Conservation (phyloP, 768 basidiomycete genomes). For the Agaricus subrufescens region DNA sequence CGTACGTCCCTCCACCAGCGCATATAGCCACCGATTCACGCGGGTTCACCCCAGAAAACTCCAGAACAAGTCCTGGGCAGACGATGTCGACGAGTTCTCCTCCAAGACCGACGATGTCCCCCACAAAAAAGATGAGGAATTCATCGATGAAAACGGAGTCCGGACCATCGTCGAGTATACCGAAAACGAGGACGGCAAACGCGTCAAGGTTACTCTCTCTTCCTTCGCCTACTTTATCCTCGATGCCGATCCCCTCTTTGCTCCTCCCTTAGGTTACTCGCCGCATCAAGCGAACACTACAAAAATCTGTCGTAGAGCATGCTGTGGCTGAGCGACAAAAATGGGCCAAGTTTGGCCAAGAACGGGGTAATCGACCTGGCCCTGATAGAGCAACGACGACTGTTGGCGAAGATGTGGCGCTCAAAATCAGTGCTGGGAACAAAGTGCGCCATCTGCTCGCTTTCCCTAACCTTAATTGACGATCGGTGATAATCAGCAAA, state of each 20-base stretch:
- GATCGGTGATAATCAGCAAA: slow-evolving; percentile 30
- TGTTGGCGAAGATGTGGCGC: slow-evolving; percentile 58
- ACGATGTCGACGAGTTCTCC: slow-evolving; percentile 61
- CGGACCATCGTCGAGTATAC: slow-evolving; percentile 79
- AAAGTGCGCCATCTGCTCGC: slow-evolving; percentile 36
- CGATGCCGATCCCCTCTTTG: background rate
- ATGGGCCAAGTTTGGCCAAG: slow-evolving; percentile 92
- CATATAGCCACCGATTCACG: background rate
- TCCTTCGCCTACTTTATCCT: background rate
- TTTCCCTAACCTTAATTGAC: background rate
- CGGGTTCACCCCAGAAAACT: slow-evolving; percentile 20
- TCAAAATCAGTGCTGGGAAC: slow-evolving; percentile 54
- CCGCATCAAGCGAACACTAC: slow-evolving; percentile 78
- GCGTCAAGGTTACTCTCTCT: slow-evolving; percentile 68
- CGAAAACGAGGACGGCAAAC: slow-evolving; percentile 90
- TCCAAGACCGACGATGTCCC: slow-evolving; percentile 29
- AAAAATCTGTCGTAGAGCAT: slow-evolving; percentile 92
- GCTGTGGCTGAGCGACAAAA: slow-evolving; percentile 89
- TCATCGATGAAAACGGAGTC: slow-evolving; percentile 81
- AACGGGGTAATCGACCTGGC: slow-evolving; percentile 81
- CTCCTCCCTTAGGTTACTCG: slow-evolving; percentile 63
- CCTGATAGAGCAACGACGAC: slow-evolving; percentile 94
- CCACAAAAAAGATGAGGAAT: slow-evolving; percentile 57
- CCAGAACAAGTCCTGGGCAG: slow-evolving; percentile 81
- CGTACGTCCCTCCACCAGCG: slow-evolving; percentile 20